phyloP scores from a whole-genome alignment of 257 asterid species.

The Anisodus acutangulus region DNA sequence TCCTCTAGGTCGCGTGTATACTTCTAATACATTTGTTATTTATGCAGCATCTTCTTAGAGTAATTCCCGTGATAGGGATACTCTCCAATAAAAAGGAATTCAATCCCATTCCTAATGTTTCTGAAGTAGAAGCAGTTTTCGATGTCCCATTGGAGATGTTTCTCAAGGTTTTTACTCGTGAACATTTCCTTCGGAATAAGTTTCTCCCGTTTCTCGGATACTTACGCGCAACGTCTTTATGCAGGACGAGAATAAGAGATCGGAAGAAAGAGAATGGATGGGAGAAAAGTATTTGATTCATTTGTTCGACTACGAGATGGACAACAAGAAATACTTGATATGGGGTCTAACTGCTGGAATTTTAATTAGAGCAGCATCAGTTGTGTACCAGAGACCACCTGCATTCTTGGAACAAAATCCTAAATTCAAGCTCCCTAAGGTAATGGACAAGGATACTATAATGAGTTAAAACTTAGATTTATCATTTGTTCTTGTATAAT shows the following conservation, averaged over 20 bases:
- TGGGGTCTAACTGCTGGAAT: slow-evolving; percentile 99
- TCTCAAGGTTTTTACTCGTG: slow-evolving; percentile 62
- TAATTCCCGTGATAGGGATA: slow-evolving; percentile 91
- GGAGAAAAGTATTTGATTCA: slow-evolving; percentile 77
- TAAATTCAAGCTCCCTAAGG: slow-evolving; percentile 62
- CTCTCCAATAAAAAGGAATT: slow-evolving; percentile 71
- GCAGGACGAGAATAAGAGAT: slow-evolving; percentile 81
- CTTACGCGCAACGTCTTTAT: neutral
- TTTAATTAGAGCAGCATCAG: slow-evolving; percentile 85
- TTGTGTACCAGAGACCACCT: slow-evolving; percentile 82
- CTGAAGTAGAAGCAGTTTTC: slow-evolving; percentile 83
- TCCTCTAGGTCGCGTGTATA: neutral
- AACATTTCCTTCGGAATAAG: neutral
- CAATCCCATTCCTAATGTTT: slow-evolving; percentile 66
- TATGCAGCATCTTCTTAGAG: slow-evolving; percentile 91
- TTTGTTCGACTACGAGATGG: slow-evolving; percentile 66
- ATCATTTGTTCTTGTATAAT: neutral
- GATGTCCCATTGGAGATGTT: slow-evolving; percentile 98
- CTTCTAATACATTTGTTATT: slow-evolving; percentile 8
- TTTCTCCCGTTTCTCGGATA: neutral
- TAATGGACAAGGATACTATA: slow-evolving; percentile 52
- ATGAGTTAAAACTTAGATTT: slow-evolving; percentile 45
- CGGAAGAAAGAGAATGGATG: slow-evolving; percentile 87
- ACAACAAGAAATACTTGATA: slow-evolving; percentile 60
- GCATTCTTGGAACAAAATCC: slow-evolving; percentile 80